phyloP scores from a whole-genome alignment of 75 land plant genomes.

The Pinus taeda region DNA sequence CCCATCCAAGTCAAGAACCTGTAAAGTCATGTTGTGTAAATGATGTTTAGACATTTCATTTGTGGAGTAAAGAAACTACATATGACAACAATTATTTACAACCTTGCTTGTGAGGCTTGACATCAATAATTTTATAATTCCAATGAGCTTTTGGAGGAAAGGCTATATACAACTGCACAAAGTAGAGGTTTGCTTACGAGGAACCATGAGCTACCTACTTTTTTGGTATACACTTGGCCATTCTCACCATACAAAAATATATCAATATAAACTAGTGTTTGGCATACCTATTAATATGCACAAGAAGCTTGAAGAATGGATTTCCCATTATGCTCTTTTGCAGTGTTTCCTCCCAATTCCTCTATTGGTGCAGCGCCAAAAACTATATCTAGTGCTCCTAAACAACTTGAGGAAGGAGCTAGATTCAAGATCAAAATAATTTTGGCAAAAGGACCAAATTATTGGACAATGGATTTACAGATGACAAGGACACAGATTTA shows the following conservation, averaged over 20 bases:
- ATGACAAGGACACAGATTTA: neutral
- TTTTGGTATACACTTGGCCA: conserved; percentile 4
- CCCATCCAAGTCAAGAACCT: no score
- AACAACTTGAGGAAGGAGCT: neutral
- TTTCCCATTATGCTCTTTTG: neutral
- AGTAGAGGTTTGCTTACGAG: neutral
- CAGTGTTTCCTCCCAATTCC: neutral
- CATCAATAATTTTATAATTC: conserved; percentile 4
- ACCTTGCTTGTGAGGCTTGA: conserved; percentile 9
- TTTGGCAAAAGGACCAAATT: neutral
- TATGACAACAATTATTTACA: neutral
- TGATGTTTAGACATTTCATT: conserved; percentile 5
- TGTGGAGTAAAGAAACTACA: neutral
- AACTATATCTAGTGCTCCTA: neutral
- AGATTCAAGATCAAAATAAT: neutral
- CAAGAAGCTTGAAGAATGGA: neutral
- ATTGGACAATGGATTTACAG: neutral
- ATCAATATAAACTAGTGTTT: neutral
- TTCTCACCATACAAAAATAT: neutral
- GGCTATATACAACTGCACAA: neutral
- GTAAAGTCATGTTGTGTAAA: neutral
- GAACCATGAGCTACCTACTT: neutral
- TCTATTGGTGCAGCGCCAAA: neutral
- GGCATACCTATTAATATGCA: neutral
- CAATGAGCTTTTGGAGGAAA: conserved; percentile 1